Evolutionary conservation across 805 yeast genomes (phyloP), one percentile per base, ranked within the genome.

Genomic region (Lipomyces yamadae): DNA sequence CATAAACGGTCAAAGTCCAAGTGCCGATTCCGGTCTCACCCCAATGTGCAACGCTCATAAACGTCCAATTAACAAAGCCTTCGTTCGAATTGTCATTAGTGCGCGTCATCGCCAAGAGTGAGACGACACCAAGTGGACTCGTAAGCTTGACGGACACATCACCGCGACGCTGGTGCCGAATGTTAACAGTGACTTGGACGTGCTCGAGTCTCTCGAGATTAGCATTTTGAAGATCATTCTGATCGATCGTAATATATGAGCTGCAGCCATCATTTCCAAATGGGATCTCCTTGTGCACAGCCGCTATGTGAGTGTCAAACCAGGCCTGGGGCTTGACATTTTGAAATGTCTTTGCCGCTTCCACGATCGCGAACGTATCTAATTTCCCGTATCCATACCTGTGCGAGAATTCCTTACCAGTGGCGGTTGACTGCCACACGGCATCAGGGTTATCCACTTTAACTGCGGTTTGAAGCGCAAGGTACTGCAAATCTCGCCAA

Each of bases 21-120:
- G 84, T 86, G 10, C 99, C 99, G 33, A 78, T 78, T 2, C 93
- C 94, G 1, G 75, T 59, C 72, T 89, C 93, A 52, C 97, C 97
- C 98, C 98, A 95, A 76, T 95, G 98, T 0, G 97, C 98, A n/a
- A 95, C 98, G 10, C 94, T 85, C 91, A 93, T 91, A 75, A 95
- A 95, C 1, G 91, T 90, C 99, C 99, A 95, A 72, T 89, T 82
- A 4, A 76, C 72, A 70, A 91, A 89, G 0, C 97, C 97, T 0
- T 76, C 80, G 1, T 72, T 69, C 4, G 86, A 81, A 7, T 65
- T 70, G 77, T 95, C 99, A 24, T 78, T 71, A 5, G 78, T 78
- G 72, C 99, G 84, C 24, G 82, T 81, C 32, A 87, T 84, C 0
- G 95, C 97, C 67, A 95, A 81, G 56, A 86, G 84, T 24, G 97